These are phyloP conservation scores for Pleodorina starrii DNA, from an alignment of 139 green algal species.

Conservation along the genomic window DNA sequence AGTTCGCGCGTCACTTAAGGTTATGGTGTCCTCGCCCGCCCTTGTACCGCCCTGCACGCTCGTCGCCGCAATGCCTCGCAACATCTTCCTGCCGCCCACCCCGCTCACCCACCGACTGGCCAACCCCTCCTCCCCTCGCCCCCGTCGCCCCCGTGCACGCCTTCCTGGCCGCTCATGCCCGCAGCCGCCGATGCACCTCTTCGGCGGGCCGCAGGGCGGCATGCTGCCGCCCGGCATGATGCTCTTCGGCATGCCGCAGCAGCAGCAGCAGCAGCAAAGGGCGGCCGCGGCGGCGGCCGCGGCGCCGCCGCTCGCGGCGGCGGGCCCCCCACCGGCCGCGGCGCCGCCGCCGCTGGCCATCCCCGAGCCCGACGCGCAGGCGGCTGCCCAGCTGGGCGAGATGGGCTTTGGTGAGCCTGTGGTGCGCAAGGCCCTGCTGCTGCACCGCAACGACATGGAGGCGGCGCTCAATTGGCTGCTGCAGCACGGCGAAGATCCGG, in stretches of 20 bases:
- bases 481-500: slow-evolving; percentile 65
- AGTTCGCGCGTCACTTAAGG: too few relatives aligned
- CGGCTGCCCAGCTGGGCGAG: slow-evolving; percentile 57
- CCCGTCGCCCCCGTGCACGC: too few relatives aligned
- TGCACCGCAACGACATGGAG: slow-evolving; percentile 61
- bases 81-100: too few relatives aligned
- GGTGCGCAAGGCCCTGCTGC: slow-evolving; percentile 68
- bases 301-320: too few relatives aligned
- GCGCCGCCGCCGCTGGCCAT: neutral
- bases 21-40: too few relatives aligned
- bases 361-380: slow-evolving; percentile 54
- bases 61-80: too few relatives aligned
- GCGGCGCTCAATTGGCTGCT: slow-evolving; percentile 70
- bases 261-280: neutral
- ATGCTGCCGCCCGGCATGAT: neutral
- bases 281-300: too few relatives aligned
- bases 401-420: slow-evolving; percentile 69
- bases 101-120: too few relatives aligned
- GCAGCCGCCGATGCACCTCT: neutral
- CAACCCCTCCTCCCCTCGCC: too few relatives aligned
- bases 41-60: too few relatives aligned
- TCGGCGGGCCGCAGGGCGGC: neutral
- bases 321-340: neutral
- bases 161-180: too few relatives aligned
- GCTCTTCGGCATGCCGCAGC: neutral